Base-by-base conservation (phyloP, 1,139 yeast species). In the Kodamaea arcana region DNA sequence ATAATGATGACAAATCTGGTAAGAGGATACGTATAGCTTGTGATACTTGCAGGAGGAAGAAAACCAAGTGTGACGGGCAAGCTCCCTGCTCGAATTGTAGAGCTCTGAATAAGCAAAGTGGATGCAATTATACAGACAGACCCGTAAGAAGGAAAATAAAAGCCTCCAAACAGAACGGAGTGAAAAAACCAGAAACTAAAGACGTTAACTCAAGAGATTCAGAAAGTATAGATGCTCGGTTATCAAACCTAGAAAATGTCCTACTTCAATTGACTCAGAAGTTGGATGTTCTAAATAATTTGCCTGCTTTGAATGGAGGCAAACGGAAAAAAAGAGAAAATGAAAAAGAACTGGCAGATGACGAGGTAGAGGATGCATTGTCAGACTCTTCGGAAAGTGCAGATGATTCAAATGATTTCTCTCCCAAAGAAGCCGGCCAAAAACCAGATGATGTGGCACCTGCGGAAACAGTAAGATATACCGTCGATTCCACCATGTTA, bases 51-150 rank as follows among this genome's bases (percentile, higher is more conserved):
- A 48, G 62, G 5, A 47, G 46, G 34, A 47, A 51, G 32, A 56
- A 58, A 41, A 50, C 50, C 30, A 46, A 50, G 30, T 58, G 62
- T 34, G 52, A 56, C 28, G 60, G 60, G 4, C 41, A 37, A 8
- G 14, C 12, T 3, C 59, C 57, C 1, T 57, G 62, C 20, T 30
- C 45, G 25, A 50, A 52, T 37, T 57, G 62, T 30, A 37, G 33
- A 34, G 29, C 9, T 21, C 44, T 13, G 35, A 40, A 13, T 4
- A 55, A 50, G 16, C 53, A 51, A 15, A 23, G 47, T 1, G 36
- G 44, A 4, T 65, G 71, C 42, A 50, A 48, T 28, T 65, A 62
- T 35, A 53, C 51, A 15, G 62, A 60, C 30, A 46, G 57, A 23
- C 52, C 51, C 2, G 38, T 43, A 26, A 52, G 50, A 35, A 47